These are phyloP conservation scores for Amaranthus hypochondriacus DNA, from an alignment of 148 eudicot genomes.

Conservation along the genomic window DNA sequence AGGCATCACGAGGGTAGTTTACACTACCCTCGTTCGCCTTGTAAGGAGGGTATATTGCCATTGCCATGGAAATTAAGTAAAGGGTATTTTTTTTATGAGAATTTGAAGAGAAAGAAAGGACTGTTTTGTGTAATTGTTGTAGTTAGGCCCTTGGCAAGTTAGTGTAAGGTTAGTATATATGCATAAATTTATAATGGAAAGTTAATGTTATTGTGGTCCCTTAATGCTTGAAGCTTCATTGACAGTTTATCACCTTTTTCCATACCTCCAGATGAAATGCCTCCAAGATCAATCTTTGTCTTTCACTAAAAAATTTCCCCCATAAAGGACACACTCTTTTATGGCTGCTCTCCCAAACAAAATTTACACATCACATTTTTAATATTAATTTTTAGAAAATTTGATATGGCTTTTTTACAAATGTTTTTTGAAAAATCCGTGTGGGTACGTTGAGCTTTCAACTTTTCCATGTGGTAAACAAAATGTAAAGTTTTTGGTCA, in stretches of 20 bases:
- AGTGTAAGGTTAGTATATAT: background rate
- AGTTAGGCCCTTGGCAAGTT: constrained; percentile 3
- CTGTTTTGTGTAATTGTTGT: constrained; percentile 4
- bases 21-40: constrained; percentile 15
- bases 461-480: no score
- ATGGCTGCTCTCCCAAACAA: constrained; percentile 34
- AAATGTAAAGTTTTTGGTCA: no score
- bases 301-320: constrained; percentile 17
- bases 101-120: constrained; percentile 4
- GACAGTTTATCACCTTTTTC: constrained; percentile 31
- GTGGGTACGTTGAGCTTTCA: no score
- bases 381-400: background rate
- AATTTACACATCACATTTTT: background rate
- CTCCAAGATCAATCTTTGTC: constrained; percentile 25
- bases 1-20: constrained; percentile 50
- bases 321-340: constrained; percentile 16
- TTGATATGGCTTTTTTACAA: background rate
- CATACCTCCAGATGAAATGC: constrained; percentile 27
- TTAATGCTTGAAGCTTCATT: constrained; percentile 21
- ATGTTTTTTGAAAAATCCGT: no score
- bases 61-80: constrained; percentile 29
- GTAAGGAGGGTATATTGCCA: constrained; percentile 22
- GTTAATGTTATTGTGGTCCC: constrained; percentile 28
- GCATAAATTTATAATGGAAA: constrained; percentile 3
- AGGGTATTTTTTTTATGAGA: background rate